Evolutionary conservation across 2,329 filamentous ascomycete species (phyloP).

Genomic region (Pseudogymnoascus sp.): DNA sequence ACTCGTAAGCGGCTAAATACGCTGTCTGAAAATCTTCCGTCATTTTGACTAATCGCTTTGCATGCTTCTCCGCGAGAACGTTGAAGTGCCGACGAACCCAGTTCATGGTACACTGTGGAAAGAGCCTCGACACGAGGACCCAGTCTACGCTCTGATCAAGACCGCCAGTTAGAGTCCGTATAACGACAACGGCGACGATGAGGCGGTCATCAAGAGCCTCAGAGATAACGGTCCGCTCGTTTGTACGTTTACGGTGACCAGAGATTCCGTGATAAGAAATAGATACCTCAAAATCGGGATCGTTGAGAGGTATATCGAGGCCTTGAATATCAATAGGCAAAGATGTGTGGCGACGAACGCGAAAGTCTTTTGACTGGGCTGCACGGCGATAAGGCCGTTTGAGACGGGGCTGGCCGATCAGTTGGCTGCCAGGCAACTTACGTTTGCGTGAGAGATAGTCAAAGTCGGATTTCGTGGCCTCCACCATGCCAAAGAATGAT

Average conservation of each 20-base stretch:
- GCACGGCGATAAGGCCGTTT: slow-evolving; percentile 10
- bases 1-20: slow-evolving; percentile 59
- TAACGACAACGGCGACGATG: slow-evolving; percentile 48
- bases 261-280: slow-evolving; percentile 6
- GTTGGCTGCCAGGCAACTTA: background rate
- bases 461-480: slow-evolving; percentile 5
- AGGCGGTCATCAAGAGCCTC: slow-evolving; percentile 34
- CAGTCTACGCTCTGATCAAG: slow-evolving; percentile 52
- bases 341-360: slow-evolving; percentile 18
- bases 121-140: slow-evolving; percentile 48
- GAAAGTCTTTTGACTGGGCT: slow-evolving; percentile 20
- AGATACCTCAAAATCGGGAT: slow-evolving; percentile 7
- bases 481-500: background rate
- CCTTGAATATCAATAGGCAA: slow-evolving; percentile 21
- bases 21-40: slow-evolving; percentile 55
- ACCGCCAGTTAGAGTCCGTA: slow-evolving; percentile 51
- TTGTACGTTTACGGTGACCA: slow-evolving; percentile 24
- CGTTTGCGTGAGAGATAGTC: background rate
- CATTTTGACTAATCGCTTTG: slow-evolving; percentile 45
- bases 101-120: slow-evolving; percentile 44
- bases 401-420: background rate
- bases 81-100: slow-evolving; percentile 49
- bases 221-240: slow-evolving; percentile 15
- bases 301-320: slow-evolving; percentile 10
- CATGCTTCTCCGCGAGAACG: slow-evolving; percentile 41